Evolutionary conservation across 1,284 basidiomycete genomes (phyloP).

Genomic region (Peniophora sp.): DNA sequence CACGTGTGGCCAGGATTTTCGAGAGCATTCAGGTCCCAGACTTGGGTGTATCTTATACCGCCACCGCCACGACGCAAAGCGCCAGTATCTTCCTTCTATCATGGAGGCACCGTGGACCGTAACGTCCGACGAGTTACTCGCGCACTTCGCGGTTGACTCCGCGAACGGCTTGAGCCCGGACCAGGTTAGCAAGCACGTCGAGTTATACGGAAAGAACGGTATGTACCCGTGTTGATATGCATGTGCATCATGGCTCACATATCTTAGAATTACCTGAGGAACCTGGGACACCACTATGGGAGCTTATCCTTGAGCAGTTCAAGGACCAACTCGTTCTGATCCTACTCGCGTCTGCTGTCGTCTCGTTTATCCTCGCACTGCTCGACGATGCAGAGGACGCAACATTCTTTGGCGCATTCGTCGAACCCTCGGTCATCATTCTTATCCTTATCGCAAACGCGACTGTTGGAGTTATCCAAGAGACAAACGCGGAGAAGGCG

Average conservation of each 20-base stretch:
- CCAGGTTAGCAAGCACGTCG: slow-evolving; percentile 64
- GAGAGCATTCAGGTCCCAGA: too few relatives aligned
- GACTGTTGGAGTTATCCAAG: slow-evolving; percentile 90
- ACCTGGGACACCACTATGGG: slow-evolving; percentile 84
- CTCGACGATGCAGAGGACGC: slow-evolving; percentile 70
- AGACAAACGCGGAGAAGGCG: slow-evolving; percentile 89
- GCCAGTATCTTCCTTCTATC: neutral
- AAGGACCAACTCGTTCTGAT: slow-evolving; percentile 96
- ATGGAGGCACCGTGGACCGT: slow-evolving; percentile 73
- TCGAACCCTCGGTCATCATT: slow-evolving; percentile 89
- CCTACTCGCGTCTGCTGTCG: slow-evolving; percentile 82
- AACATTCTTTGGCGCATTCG: slow-evolving; percentile 74
- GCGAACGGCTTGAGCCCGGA: slow-evolving; percentile 47
- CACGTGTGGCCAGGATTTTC: too few relatives aligned
- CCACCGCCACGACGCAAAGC: neutral
- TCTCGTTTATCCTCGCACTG: slow-evolving; percentile 86
- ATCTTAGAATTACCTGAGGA: slow-evolving; percentile 80
- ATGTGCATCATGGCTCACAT: neutral
- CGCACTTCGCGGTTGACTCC: slow-evolving; percentile 56
- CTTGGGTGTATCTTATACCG: neutral
- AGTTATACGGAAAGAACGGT: slow-evolving; percentile 85
- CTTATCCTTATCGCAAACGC: slow-evolving; percentile 93
- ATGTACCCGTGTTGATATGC: slow-evolving; percentile 14
- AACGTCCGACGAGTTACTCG: slow-evolving; percentile 52
- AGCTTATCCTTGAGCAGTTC: slow-evolving; percentile 95